phyloP scores from a whole-genome alignment of 495 filamentous ascomycete genomes.

The Tetracladium marchalianum region DNA sequence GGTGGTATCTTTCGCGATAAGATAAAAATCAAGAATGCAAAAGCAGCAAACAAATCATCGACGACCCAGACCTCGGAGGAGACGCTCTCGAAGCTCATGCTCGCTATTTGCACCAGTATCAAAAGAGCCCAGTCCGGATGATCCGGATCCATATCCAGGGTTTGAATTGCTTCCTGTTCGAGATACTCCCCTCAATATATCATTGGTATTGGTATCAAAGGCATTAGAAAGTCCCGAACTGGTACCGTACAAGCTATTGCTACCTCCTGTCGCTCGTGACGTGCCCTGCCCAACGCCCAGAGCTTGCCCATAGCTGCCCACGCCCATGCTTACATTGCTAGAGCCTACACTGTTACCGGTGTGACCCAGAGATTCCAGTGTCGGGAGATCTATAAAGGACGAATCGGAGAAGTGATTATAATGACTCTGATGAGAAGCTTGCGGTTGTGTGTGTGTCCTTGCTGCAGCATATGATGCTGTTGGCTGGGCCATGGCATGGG shows the following conservation, averaged over 20 bases:
- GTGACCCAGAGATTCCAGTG: slow-evolving; percentile 31
- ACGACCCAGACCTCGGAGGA: slow-evolving; percentile 14
- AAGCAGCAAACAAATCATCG: slow-evolving; percentile 1
- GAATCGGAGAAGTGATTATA: slow-evolving; percentile 18
- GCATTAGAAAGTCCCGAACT: slow-evolving; percentile 8
- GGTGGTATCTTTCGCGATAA: too few species aligned
- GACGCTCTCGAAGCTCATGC: slow-evolving; percentile 16
- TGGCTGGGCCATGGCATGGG: slow-evolving; percentile 22
- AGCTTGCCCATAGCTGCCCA: slow-evolving; percentile 15
- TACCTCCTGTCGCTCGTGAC: slow-evolving; percentile 5
- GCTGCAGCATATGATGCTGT: slow-evolving; percentile 13
- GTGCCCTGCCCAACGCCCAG: slow-evolving; percentile 11
- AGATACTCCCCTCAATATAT: slow-evolving; percentile 10
- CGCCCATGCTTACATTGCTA: slow-evolving; percentile 4
- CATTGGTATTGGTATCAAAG: slow-evolving; percentile 7
- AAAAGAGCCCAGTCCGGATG: slow-evolving; percentile 4
- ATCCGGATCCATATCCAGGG: slow-evolving; percentile 10
- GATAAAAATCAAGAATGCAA: too few species aligned
- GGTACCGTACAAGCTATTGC: slow-evolving; percentile 13
- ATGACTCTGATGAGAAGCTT: slow-evolving; percentile 45
- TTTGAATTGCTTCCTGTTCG: slow-evolving; percentile 6
- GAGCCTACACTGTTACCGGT: slow-evolving; percentile 16
- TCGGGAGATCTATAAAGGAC: slow-evolving; percentile 25
- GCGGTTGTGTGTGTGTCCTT: slow-evolving; percentile 13
- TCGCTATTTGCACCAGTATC: slow-evolving; percentile 11